phyloP scores from a whole-genome alignment of 768 basidiomycete genomes.

The Phanerochaete carnosa region DNA sequence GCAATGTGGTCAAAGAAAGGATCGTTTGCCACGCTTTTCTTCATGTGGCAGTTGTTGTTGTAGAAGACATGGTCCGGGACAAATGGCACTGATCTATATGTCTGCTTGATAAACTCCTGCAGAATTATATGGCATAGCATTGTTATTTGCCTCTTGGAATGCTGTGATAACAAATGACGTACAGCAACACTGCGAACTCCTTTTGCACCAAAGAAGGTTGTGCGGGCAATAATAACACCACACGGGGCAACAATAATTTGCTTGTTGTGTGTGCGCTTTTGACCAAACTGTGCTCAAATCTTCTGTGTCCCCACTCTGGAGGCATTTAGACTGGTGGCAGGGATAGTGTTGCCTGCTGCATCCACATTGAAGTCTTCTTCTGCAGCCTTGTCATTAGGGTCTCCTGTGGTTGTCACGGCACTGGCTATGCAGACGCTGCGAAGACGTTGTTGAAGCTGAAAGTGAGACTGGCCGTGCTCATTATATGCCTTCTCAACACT shows the following conservation, averaged over 20 bases:
- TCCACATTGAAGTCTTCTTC: too few relatives aligned
- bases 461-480: background rate
- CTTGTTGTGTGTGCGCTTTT: slow-evolving; percentile 26
- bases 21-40: slow-evolving; percentile 21
- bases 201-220: slow-evolving; percentile 24
- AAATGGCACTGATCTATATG: slow-evolving; percentile 6
- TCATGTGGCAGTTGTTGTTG: slow-evolving; percentile 25
- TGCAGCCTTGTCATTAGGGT: too few relatives aligned
- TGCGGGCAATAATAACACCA: slow-evolving; percentile 16
- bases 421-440: background rate
- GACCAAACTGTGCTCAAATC: slow-evolving; percentile 13
- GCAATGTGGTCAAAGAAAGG: slow-evolving; percentile 19
- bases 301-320: background rate
- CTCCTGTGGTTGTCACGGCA: background rate
- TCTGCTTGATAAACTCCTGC: slow-evolving; percentile 10
- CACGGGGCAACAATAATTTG: slow-evolving; percentile 23
- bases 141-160: slow-evolving; percentile 8
- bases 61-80: slow-evolving; percentile 27
- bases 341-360: too few relatives aligned
- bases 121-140: slow-evolving; percentile 4
- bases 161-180: slow-evolving; percentile 1
- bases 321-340: background rate
- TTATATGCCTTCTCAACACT: background rate
- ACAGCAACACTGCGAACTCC: slow-evolving; percentile 13
- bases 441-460: slow-evolving; percentile 7